Conservation (phyloP, 106 monocot genomes). For the Iris macrosiphon region DNA sequence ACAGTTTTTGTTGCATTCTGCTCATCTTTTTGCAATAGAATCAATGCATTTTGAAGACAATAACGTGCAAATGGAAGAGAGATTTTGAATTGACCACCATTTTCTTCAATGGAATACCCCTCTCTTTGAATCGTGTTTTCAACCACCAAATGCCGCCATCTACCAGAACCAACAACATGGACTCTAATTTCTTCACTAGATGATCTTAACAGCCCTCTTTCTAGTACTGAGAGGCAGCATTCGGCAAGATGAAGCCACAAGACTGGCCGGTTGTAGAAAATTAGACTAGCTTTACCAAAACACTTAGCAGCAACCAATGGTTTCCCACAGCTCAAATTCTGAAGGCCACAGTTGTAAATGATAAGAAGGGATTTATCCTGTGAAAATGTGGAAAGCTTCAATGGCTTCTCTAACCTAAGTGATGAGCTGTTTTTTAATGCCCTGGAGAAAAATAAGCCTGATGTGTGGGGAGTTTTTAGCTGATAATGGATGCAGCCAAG, state of each 20-base stretch:
- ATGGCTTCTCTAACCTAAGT: slow-evolving; percentile 33
- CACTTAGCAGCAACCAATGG: slow-evolving; percentile 63
- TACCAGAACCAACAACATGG: slow-evolving; percentile 59
- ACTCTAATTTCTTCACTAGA: slow-evolving; percentile 26
- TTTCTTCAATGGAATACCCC: slow-evolving; percentile 16
- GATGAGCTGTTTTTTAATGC: slow-evolving; percentile 37
- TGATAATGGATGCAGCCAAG: slow-evolving; percentile 74
- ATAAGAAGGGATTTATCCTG: slow-evolving; percentile 60
- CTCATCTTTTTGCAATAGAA: slow-evolving; percentile 38
- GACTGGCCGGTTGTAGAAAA: slow-evolving; percentile 37
- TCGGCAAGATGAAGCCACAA: slow-evolving; percentile 78
- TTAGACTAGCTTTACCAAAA: slow-evolving; percentile 42
- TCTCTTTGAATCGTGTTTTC: slow-evolving; percentile 19
- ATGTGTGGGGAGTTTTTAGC: slow-evolving; percentile 32
- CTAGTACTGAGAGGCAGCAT: slow-evolving; percentile 53
- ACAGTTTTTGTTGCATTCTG: slow-evolving; percentile 5
- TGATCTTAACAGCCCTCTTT: slow-evolving; percentile 45
- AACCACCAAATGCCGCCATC: slow-evolving; percentile 44
- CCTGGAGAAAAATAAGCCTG: slow-evolving; percentile 44
- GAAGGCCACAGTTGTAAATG: slow-evolving; percentile 71
- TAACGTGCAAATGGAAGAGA: slow-evolving; percentile 64
- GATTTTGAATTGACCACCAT: slow-evolving; percentile 16
- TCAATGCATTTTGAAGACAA: slow-evolving; percentile 56
- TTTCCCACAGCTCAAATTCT: slow-evolving; percentile 44
- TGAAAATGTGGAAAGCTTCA: slow-evolving; percentile 48